Conservation (phyloP, 2,329 filamentous ascomycete species). For the Trichoderma sp. region DNA sequence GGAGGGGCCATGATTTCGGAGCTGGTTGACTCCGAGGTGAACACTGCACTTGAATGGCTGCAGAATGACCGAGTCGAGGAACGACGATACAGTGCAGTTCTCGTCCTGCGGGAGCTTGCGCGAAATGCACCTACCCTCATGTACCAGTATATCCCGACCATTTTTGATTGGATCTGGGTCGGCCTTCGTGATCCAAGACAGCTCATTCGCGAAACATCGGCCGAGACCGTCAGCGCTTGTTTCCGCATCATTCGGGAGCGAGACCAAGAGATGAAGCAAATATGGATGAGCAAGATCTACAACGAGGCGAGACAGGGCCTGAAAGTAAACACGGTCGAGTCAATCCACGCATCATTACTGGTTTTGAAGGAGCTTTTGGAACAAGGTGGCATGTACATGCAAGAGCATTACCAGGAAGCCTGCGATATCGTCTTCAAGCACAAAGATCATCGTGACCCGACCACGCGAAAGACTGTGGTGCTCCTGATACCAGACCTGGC, state of each 20-base stretch:
- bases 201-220: conserved; percentile 86
- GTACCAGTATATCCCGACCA: conserved; percentile 91
- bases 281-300: conserved; percentile 90
- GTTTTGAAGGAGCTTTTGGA: conserved; percentile 90
- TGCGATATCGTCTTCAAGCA: conserved; percentile 91
- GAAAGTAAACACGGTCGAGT: conserved; percentile 76
- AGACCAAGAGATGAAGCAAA: conserved; percentile 81
- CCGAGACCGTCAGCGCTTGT: conserved; percentile 89
- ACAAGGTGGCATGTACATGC: conserved; percentile 99
- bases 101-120: conserved; percentile 86
- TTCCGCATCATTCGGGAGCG: conserved; percentile 94
- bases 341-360: conserved; percentile 88
- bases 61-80: conserved; percentile 94
- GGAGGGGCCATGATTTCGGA: conserved; percentile 93
- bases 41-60: conserved; percentile 93
- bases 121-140: conserved; percentile 92
- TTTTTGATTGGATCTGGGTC: conserved; percentile 96
- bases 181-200: conserved; percentile 86
- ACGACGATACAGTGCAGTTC: conserved; percentile 85
- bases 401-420: conserved; percentile 84
- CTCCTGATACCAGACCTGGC: conserved; percentile 89
- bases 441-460: conserved; percentile 86
- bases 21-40: conserved; percentile 93
- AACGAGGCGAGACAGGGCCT: conserved; percentile 80
- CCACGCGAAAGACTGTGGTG: conserved; percentile 86